A percentile compares a stretch with the other conserved stretches of the same genome.
phyloP scores from a whole-genome alignment of 208 protist species.

The Pavlovales sp. region DNA sequence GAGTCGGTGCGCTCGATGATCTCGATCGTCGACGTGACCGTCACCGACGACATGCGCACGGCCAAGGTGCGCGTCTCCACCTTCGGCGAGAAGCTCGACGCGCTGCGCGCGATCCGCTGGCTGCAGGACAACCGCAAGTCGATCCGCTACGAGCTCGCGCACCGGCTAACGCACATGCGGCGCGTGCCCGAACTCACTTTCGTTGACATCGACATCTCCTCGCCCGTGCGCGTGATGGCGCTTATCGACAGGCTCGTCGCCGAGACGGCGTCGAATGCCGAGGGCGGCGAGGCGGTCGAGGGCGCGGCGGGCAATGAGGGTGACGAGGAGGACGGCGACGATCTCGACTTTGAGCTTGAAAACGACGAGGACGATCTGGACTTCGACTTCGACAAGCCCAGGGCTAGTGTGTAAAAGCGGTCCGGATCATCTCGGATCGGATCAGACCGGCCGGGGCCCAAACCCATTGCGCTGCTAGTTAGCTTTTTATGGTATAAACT shows the following conservation, averaged over 20 bases:
- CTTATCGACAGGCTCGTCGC: background rate
- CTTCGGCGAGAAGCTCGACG: constrained; percentile 16
- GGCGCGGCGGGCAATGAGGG: background rate
- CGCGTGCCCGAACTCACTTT: background rate
- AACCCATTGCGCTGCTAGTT: no score
- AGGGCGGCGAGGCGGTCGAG: background rate
- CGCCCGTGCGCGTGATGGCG: constrained; percentile 17
- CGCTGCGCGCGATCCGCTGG: constrained; percentile 12
- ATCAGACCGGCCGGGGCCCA: no score
- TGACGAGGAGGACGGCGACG: background rate
- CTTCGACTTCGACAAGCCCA: no score
- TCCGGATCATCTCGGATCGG: no score
- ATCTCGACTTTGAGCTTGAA: background rate
- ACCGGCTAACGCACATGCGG: background rate
- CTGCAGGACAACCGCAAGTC: background rate
- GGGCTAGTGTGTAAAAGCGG: no score
- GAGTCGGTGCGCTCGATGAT: background rate
- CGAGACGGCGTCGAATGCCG: background rate
- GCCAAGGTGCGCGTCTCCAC: constrained; percentile 12
- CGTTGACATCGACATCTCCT: background rate
- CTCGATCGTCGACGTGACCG: constrained; percentile 20
- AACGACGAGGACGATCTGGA: background rate
- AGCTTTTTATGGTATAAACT: no score
- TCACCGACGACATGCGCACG: background rate
- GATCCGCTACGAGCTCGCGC: constrained; percentile 7